Evolutionary conservation across 805 yeast genomes (phyloP).

Genomic region (Cephaloascus fragrans): DNA sequence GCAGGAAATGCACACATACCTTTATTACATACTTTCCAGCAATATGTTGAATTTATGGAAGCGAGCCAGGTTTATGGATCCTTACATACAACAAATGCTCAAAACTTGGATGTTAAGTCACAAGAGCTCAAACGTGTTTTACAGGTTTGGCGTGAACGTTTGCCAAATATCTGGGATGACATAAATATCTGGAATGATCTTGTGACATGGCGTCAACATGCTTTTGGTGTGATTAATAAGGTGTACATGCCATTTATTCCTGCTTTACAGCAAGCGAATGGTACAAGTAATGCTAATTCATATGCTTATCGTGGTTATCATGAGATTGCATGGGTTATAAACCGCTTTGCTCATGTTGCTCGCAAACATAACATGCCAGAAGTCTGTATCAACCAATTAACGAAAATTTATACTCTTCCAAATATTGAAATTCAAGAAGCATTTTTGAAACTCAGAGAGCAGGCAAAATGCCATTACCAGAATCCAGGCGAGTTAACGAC

Average conservation of each 20-base stretch:
- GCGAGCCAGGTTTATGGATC: conserved; percentile 91
- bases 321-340: conserved; percentile 98
- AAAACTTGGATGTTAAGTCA: conserved; percentile 83
- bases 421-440: conserved; percentile 98
- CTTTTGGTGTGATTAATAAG: conserved; percentile 90
- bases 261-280: conserved; percentile 61
- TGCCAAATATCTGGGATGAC: conserved; percentile 97
- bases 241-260: conserved; percentile 91
- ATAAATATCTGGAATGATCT: conserved; percentile 96
- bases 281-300: conserved; percentile 68
- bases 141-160: conserved; percentile 96
- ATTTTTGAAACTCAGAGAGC: conserved; percentile 88
- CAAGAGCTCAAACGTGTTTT: conserved; percentile 91
- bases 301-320: conserved; percentile 97
- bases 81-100: conserved; percentile 81
- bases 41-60: conserved; percentile 94
- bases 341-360: conserved; percentile 97
- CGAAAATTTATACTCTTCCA: conserved; percentile 90
- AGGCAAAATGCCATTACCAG: conserved; percentile 95
- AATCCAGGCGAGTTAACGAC: conserved; percentile 85
- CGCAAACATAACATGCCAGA: conserved; percentile 95
- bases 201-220: conserved; percentile 98
- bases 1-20: conserved; percentile 81
- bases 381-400: conserved; percentile 86
- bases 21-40: conserved; percentile 89